phyloP scores from a whole-genome alignment of 2,329 filamentous ascomycete genomes.

The Aspergillus pseudoglaucus region DNA sequence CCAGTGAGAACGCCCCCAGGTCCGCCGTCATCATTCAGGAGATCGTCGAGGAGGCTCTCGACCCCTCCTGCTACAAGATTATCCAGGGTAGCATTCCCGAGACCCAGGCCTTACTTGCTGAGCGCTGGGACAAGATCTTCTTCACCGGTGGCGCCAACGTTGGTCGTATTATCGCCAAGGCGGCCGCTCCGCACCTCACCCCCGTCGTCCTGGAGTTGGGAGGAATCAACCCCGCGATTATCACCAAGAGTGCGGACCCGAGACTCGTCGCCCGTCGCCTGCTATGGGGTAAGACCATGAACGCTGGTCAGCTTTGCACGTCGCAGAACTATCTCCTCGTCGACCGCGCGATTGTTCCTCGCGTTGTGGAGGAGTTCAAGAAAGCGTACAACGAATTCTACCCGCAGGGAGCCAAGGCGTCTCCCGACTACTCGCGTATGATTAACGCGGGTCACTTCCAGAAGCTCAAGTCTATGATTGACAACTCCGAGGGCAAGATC shows the following conservation, averaged over 20 bases:
- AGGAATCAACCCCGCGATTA: constrained; percentile 83
- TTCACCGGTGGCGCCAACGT: constrained; percentile 79
- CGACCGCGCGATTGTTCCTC: constrained; percentile 64
- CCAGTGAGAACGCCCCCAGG: constrained; percentile 72
- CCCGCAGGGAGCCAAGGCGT: constrained; percentile 71
- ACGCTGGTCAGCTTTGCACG: constrained; percentile 86
- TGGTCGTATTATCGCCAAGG: constrained; percentile 80
- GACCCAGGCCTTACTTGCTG: constrained; percentile 71
- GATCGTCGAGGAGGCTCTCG: constrained; percentile 68
- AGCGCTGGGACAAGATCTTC: constrained; percentile 97
- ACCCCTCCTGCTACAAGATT: constrained; percentile 66
- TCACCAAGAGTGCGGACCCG: constrained; percentile 76
- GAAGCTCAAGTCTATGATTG: constrained; percentile 86
- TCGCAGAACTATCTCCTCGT: constrained; percentile 89
- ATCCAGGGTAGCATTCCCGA: constrained; percentile 77
- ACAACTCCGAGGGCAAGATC: constrained; percentile 73
- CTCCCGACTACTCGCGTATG: constrained; percentile 71
- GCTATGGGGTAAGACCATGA: constrained; percentile 80
- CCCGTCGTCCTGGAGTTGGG: constrained; percentile 86
- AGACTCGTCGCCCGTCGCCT: constrained; percentile 74
- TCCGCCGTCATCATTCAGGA: constrained; percentile 73
- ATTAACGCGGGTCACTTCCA: constrained; percentile 73
- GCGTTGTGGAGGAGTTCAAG: constrained; percentile 70
- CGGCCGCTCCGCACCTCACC: constrained; percentile 81
- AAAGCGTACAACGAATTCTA: constrained; percentile 69